phyloP scores from a whole-genome alignment of 129 eudicot species.

The Silybum marianum region DNA sequence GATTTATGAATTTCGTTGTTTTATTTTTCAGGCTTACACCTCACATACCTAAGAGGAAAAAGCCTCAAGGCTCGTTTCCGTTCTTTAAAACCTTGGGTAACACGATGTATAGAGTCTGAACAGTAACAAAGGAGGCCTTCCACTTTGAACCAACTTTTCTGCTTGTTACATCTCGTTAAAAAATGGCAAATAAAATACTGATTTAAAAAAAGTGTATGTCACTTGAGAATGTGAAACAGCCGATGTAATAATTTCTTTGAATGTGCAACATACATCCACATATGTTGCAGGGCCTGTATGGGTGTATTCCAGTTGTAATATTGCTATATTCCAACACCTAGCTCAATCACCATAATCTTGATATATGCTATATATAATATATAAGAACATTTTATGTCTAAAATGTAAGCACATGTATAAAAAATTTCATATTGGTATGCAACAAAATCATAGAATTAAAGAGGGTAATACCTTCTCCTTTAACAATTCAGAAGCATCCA shows the following conservation, averaged over 20 bases:
- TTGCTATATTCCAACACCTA: not conserved
- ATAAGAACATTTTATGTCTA: not conserved
- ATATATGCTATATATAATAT: not conserved
- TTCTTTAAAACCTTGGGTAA: no score
- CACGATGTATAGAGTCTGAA: not conserved
- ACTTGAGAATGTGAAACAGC: not conserved
- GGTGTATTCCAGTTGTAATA: not conserved
- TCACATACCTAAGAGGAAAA: no score
- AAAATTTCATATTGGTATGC: not conserved
- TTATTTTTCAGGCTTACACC: no score
- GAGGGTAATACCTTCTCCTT: conserved; percentile 70
- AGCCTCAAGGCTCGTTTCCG: no score
- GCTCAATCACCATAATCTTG: conserved; percentile 15
- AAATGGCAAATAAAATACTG: not conserved
- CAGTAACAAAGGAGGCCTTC: not conserved
- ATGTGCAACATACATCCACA: not conserved
- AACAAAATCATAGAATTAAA: not conserved
- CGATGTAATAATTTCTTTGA: conserved; percentile 3
- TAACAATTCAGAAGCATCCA: conserved; percentile 85
- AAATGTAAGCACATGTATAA: not conserved
- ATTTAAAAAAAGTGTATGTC: not conserved
- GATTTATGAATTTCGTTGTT: no score
- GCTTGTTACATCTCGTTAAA: not conserved
- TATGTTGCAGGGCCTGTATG: not conserved
- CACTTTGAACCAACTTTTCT: not conserved